These are phyloP conservation scores for Cryptosporidium bovis DNA, from an alignment of 169 alveolate species.

Conservation along the genomic window DNA sequence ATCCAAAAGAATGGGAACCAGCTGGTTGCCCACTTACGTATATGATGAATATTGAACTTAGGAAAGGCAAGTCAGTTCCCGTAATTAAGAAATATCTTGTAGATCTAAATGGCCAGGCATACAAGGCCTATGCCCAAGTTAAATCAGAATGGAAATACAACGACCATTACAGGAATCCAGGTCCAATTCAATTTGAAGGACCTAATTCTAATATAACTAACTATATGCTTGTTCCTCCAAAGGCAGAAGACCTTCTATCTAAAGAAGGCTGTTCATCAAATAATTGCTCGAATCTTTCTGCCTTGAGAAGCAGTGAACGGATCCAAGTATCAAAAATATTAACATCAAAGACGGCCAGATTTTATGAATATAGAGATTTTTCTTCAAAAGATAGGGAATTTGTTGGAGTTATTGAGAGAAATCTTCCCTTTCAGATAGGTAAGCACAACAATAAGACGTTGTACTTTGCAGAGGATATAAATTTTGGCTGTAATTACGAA, in stretches of 20 bases:
- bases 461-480: conserved; percentile 3
- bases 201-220: conserved; percentile 61
- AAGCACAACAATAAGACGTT: conserved; percentile 10
- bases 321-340: neutral
- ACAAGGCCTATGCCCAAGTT: conserved; percentile 78
- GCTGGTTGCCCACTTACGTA: conserved; percentile 90
- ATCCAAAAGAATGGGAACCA: conserved; percentile 85
- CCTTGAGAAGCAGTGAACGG: conserved; percentile 2
- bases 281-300: neutral
- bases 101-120: conserved; percentile 83
- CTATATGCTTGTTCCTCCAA: conserved; percentile 79
- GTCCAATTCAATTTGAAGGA: conserved; percentile 88
- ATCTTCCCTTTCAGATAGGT: conserved; percentile 32
- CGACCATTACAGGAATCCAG: conserved; percentile 84
- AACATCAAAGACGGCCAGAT: conserved; percentile 16
- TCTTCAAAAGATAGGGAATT: conserved; percentile 7
- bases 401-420: neutral
- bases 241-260: conserved; percentile 67
- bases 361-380: conserved; percentile 15
- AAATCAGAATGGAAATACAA: conserved; percentile 86
- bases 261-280: neutral
- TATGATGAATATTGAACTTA: conserved; percentile 89
- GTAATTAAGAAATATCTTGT: conserved; percentile 88
- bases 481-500: neutral
- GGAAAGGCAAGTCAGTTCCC: conserved; percentile 87